phyloP scores from a whole-genome alignment of 768 basidiomycete genomes.

The Leccinum arenicola region DNA sequence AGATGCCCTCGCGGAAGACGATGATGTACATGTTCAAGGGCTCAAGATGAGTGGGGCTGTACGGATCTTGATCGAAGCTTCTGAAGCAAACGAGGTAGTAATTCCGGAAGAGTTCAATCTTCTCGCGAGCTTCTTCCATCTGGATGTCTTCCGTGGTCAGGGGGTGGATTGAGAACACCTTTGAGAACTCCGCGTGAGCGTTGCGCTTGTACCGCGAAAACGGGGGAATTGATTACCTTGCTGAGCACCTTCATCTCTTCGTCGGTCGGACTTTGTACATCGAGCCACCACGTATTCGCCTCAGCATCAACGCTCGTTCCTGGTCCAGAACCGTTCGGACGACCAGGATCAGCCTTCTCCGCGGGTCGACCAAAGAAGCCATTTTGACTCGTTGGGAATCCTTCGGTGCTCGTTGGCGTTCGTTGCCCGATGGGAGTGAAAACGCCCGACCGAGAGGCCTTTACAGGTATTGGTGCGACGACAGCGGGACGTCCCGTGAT shows the following conservation, averaged over 20 bases:
- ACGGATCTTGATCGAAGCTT: conserved; percentile 97
- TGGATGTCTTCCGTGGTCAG: conserved; percentile 98
- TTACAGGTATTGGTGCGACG: conserved; percentile 9
- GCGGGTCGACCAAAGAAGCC: conserved; percentile 17
- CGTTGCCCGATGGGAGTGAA: conserved; percentile 10
- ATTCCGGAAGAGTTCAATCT: conserved; percentile 98
- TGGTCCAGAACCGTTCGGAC: conserved; percentile 24
- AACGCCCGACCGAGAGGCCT: neutral
- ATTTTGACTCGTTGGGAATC: conserved; percentile 2
- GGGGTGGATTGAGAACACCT: conserved; percentile 98
- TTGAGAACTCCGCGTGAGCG: conserved; percentile 6
- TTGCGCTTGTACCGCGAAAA: neutral
- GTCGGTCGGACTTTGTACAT: conserved; percentile 90
- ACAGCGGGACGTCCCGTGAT: neutral
- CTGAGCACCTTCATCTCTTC: conserved; percentile 98
- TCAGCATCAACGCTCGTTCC: conserved; percentile 46
- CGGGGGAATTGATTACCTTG: conserved; percentile 52
- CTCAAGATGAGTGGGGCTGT: conserved; percentile 95
- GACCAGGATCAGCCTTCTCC: conserved; percentile 19
- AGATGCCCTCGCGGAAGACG: conserved; percentile 94
- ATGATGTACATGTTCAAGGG: conserved; percentile 99
- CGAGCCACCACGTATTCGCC: conserved; percentile 94
- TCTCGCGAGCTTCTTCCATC: conserved; percentile 99
- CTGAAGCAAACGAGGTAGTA: conserved; percentile 99
- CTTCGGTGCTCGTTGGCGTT: conserved; percentile 9